A percentile compares a stretch with the other conserved stretches of the same genome.
These are phyloP conservation scores for Rhodotorula taiwanensis DNA, from an alignment of 768 basidiomycete species.

Conservation along the genomic window DNA sequence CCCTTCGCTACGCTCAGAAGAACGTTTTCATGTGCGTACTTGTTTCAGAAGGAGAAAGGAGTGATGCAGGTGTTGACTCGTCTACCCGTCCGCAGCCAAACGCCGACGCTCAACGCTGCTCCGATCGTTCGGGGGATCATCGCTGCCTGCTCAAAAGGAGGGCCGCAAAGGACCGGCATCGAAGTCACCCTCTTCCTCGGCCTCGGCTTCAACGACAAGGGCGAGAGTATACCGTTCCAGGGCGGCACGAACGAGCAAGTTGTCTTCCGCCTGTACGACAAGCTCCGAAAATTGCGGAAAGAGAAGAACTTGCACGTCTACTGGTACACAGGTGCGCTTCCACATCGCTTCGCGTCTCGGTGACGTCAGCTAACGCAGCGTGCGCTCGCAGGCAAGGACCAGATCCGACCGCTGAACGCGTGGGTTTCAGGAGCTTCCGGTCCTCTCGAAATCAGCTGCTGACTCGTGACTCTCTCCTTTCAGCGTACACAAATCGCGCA, in stretches of 20 bases:
- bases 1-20: constrained; percentile 55
- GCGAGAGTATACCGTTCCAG: constrained; percentile 60
- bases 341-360: no score
- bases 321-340: constrained; percentile 51
- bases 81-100: constrained; percentile 50
- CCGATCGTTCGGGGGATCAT: constrained; percentile 58
- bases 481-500: constrained; percentile 56
- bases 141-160: constrained; percentile 55
- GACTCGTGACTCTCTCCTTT: neutral
- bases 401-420: constrained; percentile 60
- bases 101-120: constrained; percentile 62
- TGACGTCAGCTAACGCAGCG: no score
- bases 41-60: no score
- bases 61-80: neutral
- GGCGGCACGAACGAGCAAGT: constrained; percentile 70
- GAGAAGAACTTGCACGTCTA: constrained; percentile 53
- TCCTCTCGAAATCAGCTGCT: neutral
- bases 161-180: constrained; percentile 45
- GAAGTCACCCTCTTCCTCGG: constrained; percentile 58
- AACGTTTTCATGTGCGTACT: constrained; percentile 57
- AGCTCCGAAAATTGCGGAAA: constrained; percentile 50
- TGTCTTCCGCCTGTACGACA: constrained; percentile 55
- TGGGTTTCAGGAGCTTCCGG: neutral
- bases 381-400: constrained; percentile 52
- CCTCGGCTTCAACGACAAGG: constrained; percentile 52